Conservation (phyloP, 2,329 filamentous ascomycete species). For the Scopulariopsis brevicaulis region DNA sequence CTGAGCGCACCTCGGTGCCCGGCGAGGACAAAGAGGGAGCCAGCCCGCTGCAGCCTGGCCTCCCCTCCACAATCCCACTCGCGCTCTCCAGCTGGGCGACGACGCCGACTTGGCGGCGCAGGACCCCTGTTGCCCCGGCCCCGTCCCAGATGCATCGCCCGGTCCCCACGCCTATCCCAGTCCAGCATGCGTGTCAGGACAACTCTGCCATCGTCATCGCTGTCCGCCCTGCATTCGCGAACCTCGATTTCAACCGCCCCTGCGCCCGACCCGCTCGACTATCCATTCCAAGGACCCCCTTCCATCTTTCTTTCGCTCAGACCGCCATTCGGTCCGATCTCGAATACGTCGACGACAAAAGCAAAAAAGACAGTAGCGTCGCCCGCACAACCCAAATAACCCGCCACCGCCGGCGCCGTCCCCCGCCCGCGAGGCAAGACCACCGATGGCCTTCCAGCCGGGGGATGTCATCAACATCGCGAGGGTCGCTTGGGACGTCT, state of each 20-base stretch:
- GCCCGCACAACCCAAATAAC: background rate
- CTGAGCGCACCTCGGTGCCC: too few relatives aligned
- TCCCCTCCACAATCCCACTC: too few relatives aligned
- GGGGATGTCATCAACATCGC: slow-evolving; percentile 20
- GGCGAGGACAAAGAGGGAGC: too few relatives aligned
- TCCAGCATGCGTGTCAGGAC: background rate
- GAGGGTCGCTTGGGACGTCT: slow-evolving; percentile 19
- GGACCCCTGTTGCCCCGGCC: too few relatives aligned
- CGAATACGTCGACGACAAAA: too few relatives aligned
- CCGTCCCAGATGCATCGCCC: too few relatives aligned
- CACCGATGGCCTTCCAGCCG: slow-evolving; percentile 4
- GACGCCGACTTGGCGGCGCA: too few relatives aligned
- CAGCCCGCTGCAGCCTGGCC: too few relatives aligned
- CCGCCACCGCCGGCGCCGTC: background rate
- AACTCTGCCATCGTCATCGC: background rate
- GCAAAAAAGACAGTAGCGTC: background rate
- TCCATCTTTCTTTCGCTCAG: background rate
- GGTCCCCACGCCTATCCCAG: too few relatives aligned
- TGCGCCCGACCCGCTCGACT: background rate
- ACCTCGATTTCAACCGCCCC: background rate
- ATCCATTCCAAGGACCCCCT: background rate
- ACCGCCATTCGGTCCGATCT: too few relatives aligned
- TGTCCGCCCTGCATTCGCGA: background rate
- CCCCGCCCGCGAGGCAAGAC: background rate
- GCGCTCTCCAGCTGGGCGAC: too few relatives aligned